Evolutionary conservation across 495 filamentous ascomycete species (phyloP).

Genomic region (Talaromyces liani): DNA sequence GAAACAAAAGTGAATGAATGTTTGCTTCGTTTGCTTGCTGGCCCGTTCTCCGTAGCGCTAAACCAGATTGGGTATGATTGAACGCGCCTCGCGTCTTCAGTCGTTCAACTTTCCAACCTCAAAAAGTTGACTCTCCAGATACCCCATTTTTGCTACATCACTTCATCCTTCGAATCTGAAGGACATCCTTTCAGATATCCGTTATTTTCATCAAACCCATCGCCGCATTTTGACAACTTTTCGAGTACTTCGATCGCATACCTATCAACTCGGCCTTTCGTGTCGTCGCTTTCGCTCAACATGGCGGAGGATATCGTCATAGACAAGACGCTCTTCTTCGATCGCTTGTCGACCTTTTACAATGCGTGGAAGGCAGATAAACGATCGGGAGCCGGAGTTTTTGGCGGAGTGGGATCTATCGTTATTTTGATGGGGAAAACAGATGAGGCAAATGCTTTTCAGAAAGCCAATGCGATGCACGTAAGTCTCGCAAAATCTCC

Average conservation of each 20-base stretch:
- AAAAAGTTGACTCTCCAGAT: neutral
- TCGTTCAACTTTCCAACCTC: neutral
- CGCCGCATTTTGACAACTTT: neutral
- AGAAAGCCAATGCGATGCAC: slow-evolving; percentile 94
- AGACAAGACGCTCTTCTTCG: slow-evolving; percentile 85
- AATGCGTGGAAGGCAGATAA: slow-evolving; percentile 94
- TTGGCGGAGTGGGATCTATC: slow-evolving; percentile 77
- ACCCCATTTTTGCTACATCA: neutral
- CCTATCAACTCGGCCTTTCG: neutral
- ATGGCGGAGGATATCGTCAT: slow-evolving; percentile 74
- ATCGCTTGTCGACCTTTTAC: slow-evolving; percentile 77
- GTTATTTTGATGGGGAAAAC: slow-evolving; percentile 90
- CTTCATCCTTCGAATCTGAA: neutral
- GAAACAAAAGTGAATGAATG: neutral
- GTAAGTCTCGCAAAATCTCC: slow-evolving; percentile 44
- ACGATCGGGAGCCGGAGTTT: slow-evolving; percentile 66
- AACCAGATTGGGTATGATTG: slow-evolving; percentile 9
- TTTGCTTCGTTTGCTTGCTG: neutral
- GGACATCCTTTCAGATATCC: neutral
- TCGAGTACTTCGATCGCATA: neutral
- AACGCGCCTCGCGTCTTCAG: slow-evolving; percentile 14
- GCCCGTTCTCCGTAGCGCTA: slow-evolving; percentile 1
- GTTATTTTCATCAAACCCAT: neutral
- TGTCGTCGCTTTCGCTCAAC: slow-evolving; percentile 8
- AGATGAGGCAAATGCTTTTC: slow-evolving; percentile 72